phyloP scores from a whole-genome alignment of 2,329 filamentous ascomycete genomes.

The Nothophaeocryptopus gaeumannii region DNA sequence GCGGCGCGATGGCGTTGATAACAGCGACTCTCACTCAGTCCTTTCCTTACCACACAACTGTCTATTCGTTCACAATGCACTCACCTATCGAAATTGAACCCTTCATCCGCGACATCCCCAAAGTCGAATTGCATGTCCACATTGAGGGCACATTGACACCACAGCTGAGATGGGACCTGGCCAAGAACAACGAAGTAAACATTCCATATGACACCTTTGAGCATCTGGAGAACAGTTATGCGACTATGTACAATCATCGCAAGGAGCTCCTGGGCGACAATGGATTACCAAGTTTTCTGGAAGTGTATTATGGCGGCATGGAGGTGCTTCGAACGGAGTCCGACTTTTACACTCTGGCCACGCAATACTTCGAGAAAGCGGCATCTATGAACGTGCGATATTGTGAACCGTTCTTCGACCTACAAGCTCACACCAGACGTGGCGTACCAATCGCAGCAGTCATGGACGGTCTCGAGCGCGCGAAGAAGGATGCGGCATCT shows the following conservation, averaged over 20 bases:
- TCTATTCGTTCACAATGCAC: too few species aligned
- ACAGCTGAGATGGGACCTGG: constrained; percentile 42
- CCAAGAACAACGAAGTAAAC: constrained; percentile 37
- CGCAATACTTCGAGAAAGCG: constrained; percentile 38
- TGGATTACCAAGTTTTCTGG: constrained; percentile 14
- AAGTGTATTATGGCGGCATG: constrained; percentile 26
- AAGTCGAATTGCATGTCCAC: constrained; percentile 49
- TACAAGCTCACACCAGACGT: constrained; percentile 42
- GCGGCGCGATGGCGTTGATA: too few species aligned
- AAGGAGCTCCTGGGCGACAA: not conserved
- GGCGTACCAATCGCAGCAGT: constrained; percentile 35
- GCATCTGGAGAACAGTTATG: constrained; percentile 36
- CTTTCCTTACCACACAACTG: too few species aligned
- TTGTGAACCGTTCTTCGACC: constrained; percentile 45
- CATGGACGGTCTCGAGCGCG: constrained; percentile 37
- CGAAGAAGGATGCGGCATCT: constrained; percentile 15
- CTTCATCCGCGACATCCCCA: constrained; percentile 41
- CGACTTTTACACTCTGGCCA: constrained; percentile 43
- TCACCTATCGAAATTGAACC: constrained; percentile 14
- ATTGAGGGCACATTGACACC: constrained; percentile 48
- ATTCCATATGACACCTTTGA: constrained; percentile 30
- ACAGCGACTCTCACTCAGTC: too few species aligned
- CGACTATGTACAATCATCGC: constrained; percentile 12
- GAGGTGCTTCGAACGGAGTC: constrained; percentile 36
- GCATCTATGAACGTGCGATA: constrained; percentile 42